These are phyloP conservation scores for Ochetophila trinervis DNA, from an alignment of 306 rosid species.

Conservation along the genomic window DNA sequence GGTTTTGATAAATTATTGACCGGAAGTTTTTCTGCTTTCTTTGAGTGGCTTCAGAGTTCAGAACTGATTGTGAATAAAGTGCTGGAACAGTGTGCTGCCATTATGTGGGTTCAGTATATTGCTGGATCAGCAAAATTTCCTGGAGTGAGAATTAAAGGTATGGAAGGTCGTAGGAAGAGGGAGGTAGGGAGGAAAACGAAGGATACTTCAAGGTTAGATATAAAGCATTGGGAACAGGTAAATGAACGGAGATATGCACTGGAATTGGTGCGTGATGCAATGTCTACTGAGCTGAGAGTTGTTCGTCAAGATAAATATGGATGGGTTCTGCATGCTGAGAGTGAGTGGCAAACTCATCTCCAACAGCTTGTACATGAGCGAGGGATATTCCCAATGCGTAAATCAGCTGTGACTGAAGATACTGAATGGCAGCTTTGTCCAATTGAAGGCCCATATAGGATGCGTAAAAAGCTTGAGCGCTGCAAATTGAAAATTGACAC, in stretches of 20 bases:
- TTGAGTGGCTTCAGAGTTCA: conserved; percentile 75
- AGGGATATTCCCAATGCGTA: conserved; percentile 74
- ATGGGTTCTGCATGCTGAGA: conserved; percentile 99
- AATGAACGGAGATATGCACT: conserved; percentile 92
- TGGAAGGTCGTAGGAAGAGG: conserved; percentile 93
- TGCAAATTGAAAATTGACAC: conserved; percentile 75
- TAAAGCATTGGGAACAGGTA: conserved; percentile 93
- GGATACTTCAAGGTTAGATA: conserved; percentile 75
- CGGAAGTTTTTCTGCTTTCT: conserved; percentile 66
- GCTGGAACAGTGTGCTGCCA: conserved; percentile 87
- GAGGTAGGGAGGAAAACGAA: conserved; percentile 86
- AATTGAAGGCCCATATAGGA: conserved; percentile 98
- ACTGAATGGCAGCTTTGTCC: conserved; percentile 97
- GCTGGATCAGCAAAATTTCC: conserved; percentile 91
- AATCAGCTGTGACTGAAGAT: conserved; percentile 53
- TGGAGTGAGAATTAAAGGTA: conserved; percentile 90
- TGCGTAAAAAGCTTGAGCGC: conserved; percentile 95
- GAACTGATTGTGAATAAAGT: conserved; percentile 70
- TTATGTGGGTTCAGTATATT: conserved; percentile 98
- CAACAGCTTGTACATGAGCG: conserved; percentile 97
- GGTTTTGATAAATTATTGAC: conserved; percentile 93
- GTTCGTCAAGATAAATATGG: conserved; percentile 99
- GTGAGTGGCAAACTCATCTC: conserved; percentile 96
- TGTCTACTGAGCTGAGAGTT: conserved; percentile 97
- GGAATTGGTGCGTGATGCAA: conserved; percentile 87